A percentile compares a stretch with the other conserved stretches of the same genome.
Conservation (phyloP, 176 grass and related monocot genomes). For the Dactylis glomerata region DNA sequence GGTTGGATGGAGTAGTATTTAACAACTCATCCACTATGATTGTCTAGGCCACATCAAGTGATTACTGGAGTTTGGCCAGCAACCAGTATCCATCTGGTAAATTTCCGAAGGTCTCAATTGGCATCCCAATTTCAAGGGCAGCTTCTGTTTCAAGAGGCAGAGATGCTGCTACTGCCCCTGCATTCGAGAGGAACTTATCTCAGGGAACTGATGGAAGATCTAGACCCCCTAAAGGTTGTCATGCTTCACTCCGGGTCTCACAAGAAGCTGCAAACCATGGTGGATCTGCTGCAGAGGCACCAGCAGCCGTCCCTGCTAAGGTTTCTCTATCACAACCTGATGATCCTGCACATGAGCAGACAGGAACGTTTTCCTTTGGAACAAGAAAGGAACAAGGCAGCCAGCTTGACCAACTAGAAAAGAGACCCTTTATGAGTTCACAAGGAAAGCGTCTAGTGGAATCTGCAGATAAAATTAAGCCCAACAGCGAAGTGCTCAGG, state of each 20-base stretch:
- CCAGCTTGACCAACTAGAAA: constrained; percentile 34
- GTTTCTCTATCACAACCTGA: constrained; percentile 43
- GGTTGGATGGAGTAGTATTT: no score
- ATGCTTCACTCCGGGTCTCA: constrained; percentile 21
- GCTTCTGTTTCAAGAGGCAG: constrained; percentile 24
- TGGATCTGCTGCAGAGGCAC: constrained; percentile 38
- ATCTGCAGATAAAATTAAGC: constrained; percentile 39
- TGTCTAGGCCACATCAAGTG: constrained; percentile 53
- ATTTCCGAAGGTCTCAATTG: constrained; percentile 86
- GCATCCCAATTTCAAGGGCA: constrained; percentile 48
- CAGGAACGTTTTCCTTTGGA: constrained; percentile 46
- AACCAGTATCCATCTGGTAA: constrained; percentile 57
- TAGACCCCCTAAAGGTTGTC: constrained; percentile 31
- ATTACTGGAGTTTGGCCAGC: constrained; percentile 59
- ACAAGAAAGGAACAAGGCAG: constrained; percentile 40
- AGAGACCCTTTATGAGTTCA: constrained; percentile 39
- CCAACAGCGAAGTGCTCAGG: constrained; percentile 51
- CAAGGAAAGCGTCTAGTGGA: constrained; percentile 27
- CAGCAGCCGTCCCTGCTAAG: constrained; percentile 39
- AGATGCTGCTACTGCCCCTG: constrained; percentile 23
- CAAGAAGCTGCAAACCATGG: constrained; percentile 41
- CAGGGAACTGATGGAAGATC: constrained; percentile 45
- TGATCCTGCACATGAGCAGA: constrained; percentile 29
- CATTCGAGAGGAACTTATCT: constrained; percentile 37
- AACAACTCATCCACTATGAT: constrained; percentile 16